Base-by-base conservation (phyloP, 1,284 basidiomycete species). In the Ceratobasidium papillatum region DNA sequence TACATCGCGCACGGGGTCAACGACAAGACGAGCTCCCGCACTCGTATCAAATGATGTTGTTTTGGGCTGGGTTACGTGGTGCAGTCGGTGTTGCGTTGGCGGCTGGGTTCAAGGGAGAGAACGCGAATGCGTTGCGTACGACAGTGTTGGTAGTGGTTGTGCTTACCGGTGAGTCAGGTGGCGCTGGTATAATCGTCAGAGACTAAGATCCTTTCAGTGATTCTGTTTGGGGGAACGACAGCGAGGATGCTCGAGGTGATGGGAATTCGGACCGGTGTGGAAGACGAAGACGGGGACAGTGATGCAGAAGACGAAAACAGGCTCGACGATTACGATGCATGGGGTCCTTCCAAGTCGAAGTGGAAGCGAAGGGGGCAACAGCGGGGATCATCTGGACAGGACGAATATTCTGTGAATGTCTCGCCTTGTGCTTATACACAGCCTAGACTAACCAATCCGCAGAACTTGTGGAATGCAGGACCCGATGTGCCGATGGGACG, bases 21-120 rank as follows among this genome's bases (percentile, higher is more conserved):
- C 87, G 94, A 43, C 84, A 87, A 36, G 95, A 97, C 78, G 95
- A 97, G 79, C 85, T 98, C 3, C 95, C 96, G 0, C 95, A 98
- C 81, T 95, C 94, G 19, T 97, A 98, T 79, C 95, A 97, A 80
- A 96, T 96, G 94, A 96, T 98, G 96, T 85, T 99, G 25, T 99
- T 99, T 84, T 99, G 97, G 98, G 97, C 97, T 0, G 98, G 98
- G 8, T 85, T 99, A 65, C 88, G 97, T 41, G 97, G 97, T 72
- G 97, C 97, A 0, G 97, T 99, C 47, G 97, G 98, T 30, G 98
- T 99, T 30, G 97, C 97, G 2, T 89, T 99, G 17, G 96, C 96
- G 1, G 94, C 95, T 1, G 97, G 97, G 8, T 98, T 99, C 85
- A 91, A 92, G 76, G 97, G 96, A 34, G 87, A 91, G 56, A 97